Base-by-base conservation (phyloP, 2,329 filamentous ascomycete genomes). In the Metarhizium rileyi region DNA sequence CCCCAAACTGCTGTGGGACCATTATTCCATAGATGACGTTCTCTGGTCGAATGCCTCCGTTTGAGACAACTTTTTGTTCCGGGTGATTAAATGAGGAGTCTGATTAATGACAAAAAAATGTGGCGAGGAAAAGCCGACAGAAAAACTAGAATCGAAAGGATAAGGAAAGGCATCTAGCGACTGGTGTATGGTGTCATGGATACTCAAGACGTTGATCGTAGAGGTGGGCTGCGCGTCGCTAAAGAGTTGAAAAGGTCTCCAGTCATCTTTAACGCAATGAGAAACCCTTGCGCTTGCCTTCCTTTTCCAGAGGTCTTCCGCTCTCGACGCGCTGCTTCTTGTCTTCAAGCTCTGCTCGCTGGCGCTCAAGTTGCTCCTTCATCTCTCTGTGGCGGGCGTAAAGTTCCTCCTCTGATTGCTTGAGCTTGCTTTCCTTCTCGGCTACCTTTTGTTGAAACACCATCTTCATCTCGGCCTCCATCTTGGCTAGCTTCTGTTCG, bases 381-480 rank as follows among this genome's bases (percentile, higher is more conserved):
- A 98, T 98, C 77, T 98, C 93, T 67, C 91, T 85, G 77, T 98
- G 93, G 62, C 93, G 86, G 58, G 93, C 90, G 66, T 97, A 97
- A 52, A 98, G 77, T 78, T 98, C 93, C 70, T 98, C 93, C 72
- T 98, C 93, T 78, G 90, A 95, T 76, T 97, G 93, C 77, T 95
- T 95, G 69, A 98, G 78, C 76, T 98, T 98, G 81, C 89, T 95
- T 75, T 98, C 93, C 79, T 98, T 98, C 73, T 98, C 93, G 58
- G 89, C 84, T 28, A 98, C 93, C 86, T 98, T 98, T 70, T 98
- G 93, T 71, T 97, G 93, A 89, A 98, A 98, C 60, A 98, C 93
- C 88, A 96, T 95, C 88, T 98, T 98, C 93, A 98, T 98, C 73
- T 98, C 93, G 65, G 90, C 84, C 73, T 98, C 93, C 93, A 98